A percentile compares a stretch with the other conserved stretches of the same genome.
phyloP scores from a whole-genome alignment of 148 eudicot species.

The Beta vulgaris region DNA sequence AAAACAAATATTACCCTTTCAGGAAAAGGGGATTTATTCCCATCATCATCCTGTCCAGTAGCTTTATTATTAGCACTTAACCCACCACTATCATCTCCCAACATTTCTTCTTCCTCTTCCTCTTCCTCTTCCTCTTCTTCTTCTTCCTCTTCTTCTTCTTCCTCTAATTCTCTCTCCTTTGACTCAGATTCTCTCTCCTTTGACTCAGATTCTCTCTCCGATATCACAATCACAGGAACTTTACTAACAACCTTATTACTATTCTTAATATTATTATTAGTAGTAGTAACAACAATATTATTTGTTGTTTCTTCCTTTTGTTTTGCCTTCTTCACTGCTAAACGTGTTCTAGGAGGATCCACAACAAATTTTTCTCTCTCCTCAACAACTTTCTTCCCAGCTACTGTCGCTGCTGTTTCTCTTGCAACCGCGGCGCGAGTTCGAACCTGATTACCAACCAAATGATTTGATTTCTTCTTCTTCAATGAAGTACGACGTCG shows the following conservation, averaged over 20 bases:
- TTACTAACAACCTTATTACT: conserved; percentile 14
- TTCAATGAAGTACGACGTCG: conserved; percentile 39
- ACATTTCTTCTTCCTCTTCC: conserved; percentile 28
- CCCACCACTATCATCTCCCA: conserved; percentile 78
- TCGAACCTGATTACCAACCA: conserved; percentile 40
- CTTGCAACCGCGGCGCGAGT: conserved; percentile 58
- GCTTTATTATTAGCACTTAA: conserved; percentile 75
- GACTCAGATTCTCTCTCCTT: conserved; percentile 13
- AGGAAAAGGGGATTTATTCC: conserved; percentile 57
- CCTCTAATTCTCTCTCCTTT: conserved; percentile 7
- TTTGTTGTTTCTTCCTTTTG: not conserved
- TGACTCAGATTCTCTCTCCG: conserved; percentile 14
- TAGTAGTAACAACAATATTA: too few relatives aligned
- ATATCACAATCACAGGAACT: conserved; percentile 32
- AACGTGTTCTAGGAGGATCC: conserved; percentile 26
- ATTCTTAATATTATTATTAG: not conserved
- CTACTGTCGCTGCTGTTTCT: conserved; percentile 14
- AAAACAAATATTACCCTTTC: conserved; percentile 51
- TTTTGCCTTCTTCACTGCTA: conserved; percentile 22
- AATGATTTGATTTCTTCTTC: conserved; percentile 20
- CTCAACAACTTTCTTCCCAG: not conserved
- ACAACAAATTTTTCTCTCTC: not conserved
- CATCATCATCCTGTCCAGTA: conserved; percentile 63
- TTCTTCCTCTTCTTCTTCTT: not conserved
- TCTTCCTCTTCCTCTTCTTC: conserved; percentile 9